A percentile compares a stretch with the other conserved stretches of the same genome.
These are phyloP conservation scores for Zelonia costaricensis DNA, from an alignment of 208 protist species.

Conservation along the genomic window DNA sequence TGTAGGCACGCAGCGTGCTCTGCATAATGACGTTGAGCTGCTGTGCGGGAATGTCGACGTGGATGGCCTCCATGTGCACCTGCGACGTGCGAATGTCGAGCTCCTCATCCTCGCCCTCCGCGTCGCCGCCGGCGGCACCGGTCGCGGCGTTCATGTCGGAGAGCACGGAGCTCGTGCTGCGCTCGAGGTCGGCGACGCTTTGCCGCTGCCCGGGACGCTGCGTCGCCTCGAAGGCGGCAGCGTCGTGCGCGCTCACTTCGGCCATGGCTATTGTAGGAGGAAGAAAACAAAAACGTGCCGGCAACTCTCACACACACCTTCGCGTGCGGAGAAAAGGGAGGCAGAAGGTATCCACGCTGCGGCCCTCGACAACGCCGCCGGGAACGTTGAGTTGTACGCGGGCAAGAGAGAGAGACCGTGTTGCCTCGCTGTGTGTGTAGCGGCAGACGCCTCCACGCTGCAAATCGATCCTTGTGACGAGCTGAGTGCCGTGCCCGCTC, in stretches of 20 bases:
- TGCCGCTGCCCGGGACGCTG: slow-evolving; percentile 24
- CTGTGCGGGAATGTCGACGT: slow-evolving; percentile 66
- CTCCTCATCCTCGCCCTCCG: slow-evolving; percentile 33
- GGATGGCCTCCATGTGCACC: slow-evolving; percentile 42
- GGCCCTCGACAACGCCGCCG: no score
- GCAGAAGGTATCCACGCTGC: no score
- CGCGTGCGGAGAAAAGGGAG: no score
- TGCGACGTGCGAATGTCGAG: slow-evolving; percentile 53
- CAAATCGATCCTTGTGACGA: no score
- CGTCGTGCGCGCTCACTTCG: background rate
- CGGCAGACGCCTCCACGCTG: no score
- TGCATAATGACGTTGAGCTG: slow-evolving; percentile 68
- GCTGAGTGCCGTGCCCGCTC: no score
- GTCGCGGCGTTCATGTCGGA: slow-evolving; percentile 9
- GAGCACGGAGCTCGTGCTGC: slow-evolving; percentile 25
- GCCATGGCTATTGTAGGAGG: no score
- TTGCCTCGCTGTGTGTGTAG: no score
- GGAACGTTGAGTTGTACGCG: no score
- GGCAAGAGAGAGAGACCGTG: no score
- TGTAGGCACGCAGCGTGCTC: slow-evolving; percentile 66
- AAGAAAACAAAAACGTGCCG: no score
- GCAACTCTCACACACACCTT: no score
- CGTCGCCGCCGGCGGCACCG: slow-evolving; percentile 17
- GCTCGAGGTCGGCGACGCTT: slow-evolving; percentile 3
- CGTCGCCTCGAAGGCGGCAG: slow-evolving; percentile 13